A percentile compares a stretch with the other conserved stretches of the same genome.
phyloP scores from a whole-genome alignment of 768 basidiomycete species.

The Saitozyma podzolica region DNA sequence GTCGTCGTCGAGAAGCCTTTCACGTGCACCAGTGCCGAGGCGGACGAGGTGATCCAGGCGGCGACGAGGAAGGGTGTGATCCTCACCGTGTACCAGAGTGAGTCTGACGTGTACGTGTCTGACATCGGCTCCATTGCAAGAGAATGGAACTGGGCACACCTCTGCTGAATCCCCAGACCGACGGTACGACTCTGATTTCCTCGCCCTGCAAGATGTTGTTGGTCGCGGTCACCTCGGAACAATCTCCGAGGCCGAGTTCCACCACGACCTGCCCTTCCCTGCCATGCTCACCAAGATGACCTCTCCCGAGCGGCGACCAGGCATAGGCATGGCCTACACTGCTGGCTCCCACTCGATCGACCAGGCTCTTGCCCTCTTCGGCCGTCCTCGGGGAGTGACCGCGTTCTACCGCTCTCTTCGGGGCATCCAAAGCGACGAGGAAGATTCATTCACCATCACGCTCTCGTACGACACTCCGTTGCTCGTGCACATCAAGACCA shows the following conservation, averaged over 20 bases:
- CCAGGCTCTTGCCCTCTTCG: conserved; percentile 15
- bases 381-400: conserved; percentile 8
- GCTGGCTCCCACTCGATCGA: conserved; percentile 14
- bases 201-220: conserved; percentile 23
- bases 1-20: conserved; percentile 32
- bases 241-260: conserved; percentile 21
- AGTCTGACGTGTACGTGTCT: neutral
- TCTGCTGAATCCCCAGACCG: conserved; percentile 11
- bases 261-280: conserved; percentile 20
- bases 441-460: conserved; percentile 12
- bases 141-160: too few relatives aligned
- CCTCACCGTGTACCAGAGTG: conserved; percentile 25
- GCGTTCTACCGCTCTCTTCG: conserved; percentile 3
- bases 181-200: conserved; percentile 33
- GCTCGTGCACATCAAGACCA: conserved; percentile 14
- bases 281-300: neutral
- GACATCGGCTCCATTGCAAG: too few relatives aligned
- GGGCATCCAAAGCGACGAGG: conserved; percentile 3
- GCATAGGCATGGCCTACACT: conserved; percentile 12
- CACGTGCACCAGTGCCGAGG: conserved; percentile 11
- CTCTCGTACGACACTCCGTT: conserved; percentile 5
- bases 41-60: conserved; percentile 14
- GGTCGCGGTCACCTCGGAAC: conserved; percentile 14
- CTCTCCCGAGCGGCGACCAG: neutral
- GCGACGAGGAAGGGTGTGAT: conserved; percentile 17